These are phyloP conservation scores for Xylaria hypoxylon DNA, from an alignment of 2,329 filamentous ascomycete species.

Conservation along the genomic window DNA sequence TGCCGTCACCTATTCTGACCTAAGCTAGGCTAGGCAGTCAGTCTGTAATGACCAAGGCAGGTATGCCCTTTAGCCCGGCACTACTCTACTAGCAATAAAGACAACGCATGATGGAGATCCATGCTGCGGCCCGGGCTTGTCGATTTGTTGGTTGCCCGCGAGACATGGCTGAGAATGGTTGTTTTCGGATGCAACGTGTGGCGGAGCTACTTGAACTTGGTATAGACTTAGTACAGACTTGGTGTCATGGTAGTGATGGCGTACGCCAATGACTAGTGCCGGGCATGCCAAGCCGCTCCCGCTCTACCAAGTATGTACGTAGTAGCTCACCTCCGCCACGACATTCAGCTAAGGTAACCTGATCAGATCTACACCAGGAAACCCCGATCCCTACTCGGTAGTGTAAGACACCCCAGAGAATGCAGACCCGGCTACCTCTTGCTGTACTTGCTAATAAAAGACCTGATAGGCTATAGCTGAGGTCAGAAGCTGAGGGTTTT, in stretches of 20 bases:
- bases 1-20: not conserved
- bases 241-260: slow-evolving; percentile 17
- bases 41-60: not conserved
- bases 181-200: slow-evolving; percentile 34
- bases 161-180: slow-evolving; percentile 27
- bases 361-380: slow-evolving; percentile 7
- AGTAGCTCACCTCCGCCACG: slow-evolving; percentile 15
- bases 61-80: not conserved
- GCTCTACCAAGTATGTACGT: not conserved
- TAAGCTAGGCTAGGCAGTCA: not conserved
- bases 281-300: slow-evolving; percentile 30
- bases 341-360: slow-evolving; percentile 34
- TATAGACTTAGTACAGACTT: not conserved
- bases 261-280: slow-evolving; percentile 21
- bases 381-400: not conserved
- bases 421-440: slow-evolving; percentile 3
- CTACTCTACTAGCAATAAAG: slow-evolving; percentile 6
- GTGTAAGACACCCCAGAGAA: not conserved
- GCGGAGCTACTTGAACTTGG: slow-evolving; percentile 26
- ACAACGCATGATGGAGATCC: slow-evolving; percentile 29
- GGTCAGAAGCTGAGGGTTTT: slow-evolving; percentile 24
- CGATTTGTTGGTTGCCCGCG: slow-evolving; percentile 26
- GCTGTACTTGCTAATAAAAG: not conserved
- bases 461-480: slow-evolving; percentile 12
- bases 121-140: slow-evolving; percentile 7